phyloP scores from a whole-genome alignment of 106 monocot species.

The Xerophyta viscosa region DNA sequence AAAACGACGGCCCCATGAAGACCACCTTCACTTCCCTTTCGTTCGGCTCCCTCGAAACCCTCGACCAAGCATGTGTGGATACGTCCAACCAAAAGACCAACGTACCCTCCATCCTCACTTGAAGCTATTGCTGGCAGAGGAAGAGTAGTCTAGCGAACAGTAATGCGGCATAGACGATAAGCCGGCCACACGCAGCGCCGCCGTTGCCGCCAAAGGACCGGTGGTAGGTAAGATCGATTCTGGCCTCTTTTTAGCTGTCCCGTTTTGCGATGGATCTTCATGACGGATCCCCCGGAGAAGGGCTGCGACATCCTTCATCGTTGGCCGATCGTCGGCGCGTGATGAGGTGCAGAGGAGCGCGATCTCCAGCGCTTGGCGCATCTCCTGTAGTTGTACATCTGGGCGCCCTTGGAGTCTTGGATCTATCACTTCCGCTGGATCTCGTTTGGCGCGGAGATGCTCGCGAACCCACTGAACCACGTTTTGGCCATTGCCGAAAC shows the following conservation, averaged over 20 bases:
- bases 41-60: too few relatives aligned
- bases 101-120: not conserved
- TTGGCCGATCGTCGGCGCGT: conserved; percentile 62
- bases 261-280: conserved; percentile 13
- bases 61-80: too few relatives aligned
- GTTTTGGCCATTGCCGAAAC: conserved; percentile 41
- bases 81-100: conserved; percentile 2
- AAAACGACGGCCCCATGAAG: too few relatives aligned
- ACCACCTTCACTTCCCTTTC: too few relatives aligned
- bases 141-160: not conserved
- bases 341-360: conserved; percentile 62
- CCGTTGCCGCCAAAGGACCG: not conserved
- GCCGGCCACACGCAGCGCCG: too few relatives aligned
- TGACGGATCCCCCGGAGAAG: conserved; percentile 61
- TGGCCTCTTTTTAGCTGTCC: not conserved
- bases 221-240: not conserved
- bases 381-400: conserved; percentile 62
- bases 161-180: too few relatives aligned
- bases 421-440: conserved; percentile 58
- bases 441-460: conserved; percentile 43
- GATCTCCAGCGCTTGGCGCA: conserved; percentile 81
- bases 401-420: conserved; percentile 39
- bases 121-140: conserved; percentile 6
- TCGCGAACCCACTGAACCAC: conserved; percentile 66
- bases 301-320: conserved; percentile 88